These are phyloP conservation scores for Amylocystis lapponica DNA, from an alignment of 768 basidiomycete species.

Conservation along the genomic window DNA sequence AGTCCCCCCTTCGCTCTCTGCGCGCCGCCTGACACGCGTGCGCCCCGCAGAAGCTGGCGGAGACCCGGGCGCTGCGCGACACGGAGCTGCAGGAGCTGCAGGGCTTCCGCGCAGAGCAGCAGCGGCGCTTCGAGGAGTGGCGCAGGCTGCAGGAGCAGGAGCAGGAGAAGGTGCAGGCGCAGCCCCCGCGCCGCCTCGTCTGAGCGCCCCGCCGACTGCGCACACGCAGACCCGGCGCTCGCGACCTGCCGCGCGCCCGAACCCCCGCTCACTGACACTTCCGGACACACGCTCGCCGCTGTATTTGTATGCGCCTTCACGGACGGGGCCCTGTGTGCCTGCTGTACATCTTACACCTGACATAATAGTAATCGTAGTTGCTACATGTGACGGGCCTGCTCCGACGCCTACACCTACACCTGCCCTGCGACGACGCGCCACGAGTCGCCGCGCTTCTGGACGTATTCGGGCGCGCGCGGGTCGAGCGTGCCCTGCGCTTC, in stretches of 20 bases:
- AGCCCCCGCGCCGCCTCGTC: conserved; percentile 10
- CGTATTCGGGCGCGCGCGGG: conserved; percentile 54
- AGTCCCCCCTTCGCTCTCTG: conserved; percentile 17
- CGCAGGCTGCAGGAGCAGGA: conserved; percentile 27
- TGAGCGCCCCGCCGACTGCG: too few relatives aligned
- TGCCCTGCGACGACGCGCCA: conserved; percentile 16
- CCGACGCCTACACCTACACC: too few relatives aligned
- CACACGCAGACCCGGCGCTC: too few relatives aligned
- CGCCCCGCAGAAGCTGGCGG: conserved; percentile 27
- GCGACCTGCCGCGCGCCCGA: too few relatives aligned
- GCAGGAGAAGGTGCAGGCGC: conserved; percentile 6
- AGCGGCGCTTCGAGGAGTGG: conserved; percentile 43
- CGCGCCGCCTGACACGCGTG: background rate
- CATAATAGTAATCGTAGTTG: too few relatives aligned
- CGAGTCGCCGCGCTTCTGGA: conserved; percentile 24
- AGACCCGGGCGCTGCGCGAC: conserved; percentile 23
- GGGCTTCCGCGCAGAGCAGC: conserved; percentile 34
- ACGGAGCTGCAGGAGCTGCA: conserved; percentile 35
- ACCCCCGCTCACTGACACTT: too few relatives aligned
- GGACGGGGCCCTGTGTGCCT: too few relatives aligned
- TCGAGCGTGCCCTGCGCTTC: conserved; percentile 68
- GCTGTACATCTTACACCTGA: too few relatives aligned
- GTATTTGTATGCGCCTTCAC: too few relatives aligned
- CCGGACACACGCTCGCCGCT: too few relatives aligned
- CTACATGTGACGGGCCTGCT: too few relatives aligned